Conservation (phyloP, 306 rosid species). For the Prunus kanzakura region DNA sequence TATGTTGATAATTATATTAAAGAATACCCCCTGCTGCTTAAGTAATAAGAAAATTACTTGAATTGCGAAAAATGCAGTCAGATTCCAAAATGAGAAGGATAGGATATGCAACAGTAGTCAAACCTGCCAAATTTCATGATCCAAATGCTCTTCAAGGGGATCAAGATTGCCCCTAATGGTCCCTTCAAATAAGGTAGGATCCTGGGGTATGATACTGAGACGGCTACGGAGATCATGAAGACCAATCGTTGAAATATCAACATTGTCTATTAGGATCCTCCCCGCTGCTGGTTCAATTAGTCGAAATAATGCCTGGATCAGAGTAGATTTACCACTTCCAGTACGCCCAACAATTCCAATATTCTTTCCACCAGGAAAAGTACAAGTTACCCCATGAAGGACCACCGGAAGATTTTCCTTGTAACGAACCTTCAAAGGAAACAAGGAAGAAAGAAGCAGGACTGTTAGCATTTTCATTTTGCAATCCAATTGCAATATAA, state of each 20-base stretch:
- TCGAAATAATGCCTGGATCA: conserved; percentile 92
- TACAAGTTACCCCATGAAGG: conserved; percentile 76
- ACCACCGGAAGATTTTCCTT: conserved; percentile 89
- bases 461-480: conserved; percentile 15
- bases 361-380: conserved; percentile 87
- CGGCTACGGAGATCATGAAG: conserved; percentile 92
- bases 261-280: conserved; percentile 72
- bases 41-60: not conserved
- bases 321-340: conserved; percentile 94
- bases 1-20: not conserved
- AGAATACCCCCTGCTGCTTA: not conserved
- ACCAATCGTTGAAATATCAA: conserved; percentile 69
- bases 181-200: conserved; percentile 95
- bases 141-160: conserved; percentile 88
- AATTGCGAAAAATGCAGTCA: not conserved
- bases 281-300: conserved; percentile 76
- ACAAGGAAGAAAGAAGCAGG: not conserved
- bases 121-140: conserved; percentile 85
- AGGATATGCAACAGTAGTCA: conserved; percentile 18
- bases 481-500: not conserved
- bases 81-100: not conserved
- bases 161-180: conserved; percentile 82
- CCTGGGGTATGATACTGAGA: conserved; percentile 94
- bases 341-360: conserved; percentile 96
- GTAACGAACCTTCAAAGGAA: conserved; percentile 69